These are phyloP conservation scores for Didymella glomerata DNA, from an alignment of 2,329 filamentous ascomycete species.

Conservation along the genomic window DNA sequence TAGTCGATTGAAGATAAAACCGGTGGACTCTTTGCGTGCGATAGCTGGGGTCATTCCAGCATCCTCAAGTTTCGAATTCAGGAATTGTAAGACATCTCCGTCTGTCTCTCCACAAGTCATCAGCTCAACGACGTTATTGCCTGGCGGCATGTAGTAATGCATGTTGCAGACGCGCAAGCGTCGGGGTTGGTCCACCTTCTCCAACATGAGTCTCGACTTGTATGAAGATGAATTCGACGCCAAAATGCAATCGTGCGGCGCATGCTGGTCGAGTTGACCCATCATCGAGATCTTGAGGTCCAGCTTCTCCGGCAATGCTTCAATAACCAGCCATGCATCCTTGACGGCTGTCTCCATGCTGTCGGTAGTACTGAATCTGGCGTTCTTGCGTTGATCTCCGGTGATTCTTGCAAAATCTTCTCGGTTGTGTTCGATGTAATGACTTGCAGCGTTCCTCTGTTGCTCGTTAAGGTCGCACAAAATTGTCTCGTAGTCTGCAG, in stretches of 20 bases:
- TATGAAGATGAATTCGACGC: slow-evolving; percentile 63
- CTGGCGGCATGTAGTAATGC: slow-evolving; percentile 61
- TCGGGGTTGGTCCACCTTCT: slow-evolving; percentile 49
- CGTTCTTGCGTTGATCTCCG: not conserved
- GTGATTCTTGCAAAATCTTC: slow-evolving; percentile 15
- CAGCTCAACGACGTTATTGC: slow-evolving; percentile 58
- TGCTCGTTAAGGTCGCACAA: slow-evolving; percentile 22
- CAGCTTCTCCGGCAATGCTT: slow-evolving; percentile 62
- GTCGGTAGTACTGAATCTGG: slow-evolving; percentile 6
- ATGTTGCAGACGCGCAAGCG: slow-evolving; percentile 53
- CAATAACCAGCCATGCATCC: slow-evolving; percentile 63
- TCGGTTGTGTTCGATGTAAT: slow-evolving; percentile 21
- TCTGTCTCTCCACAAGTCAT: slow-evolving; percentile 62
- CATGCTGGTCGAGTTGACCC: slow-evolving; percentile 55
- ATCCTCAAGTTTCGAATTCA: slow-evolving; percentile 51
- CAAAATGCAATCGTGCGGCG: slow-evolving; percentile 59
- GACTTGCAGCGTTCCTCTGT: slow-evolving; percentile 19
- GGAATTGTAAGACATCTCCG: slow-evolving; percentile 55
- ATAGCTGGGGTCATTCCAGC: slow-evolving; percentile 54
- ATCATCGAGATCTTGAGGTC: slow-evolving; percentile 60
- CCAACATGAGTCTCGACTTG: slow-evolving; percentile 60
- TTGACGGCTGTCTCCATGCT: slow-evolving; percentile 52
- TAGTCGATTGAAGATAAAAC: slow-evolving; percentile 64
- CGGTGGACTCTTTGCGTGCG: slow-evolving; percentile 60
- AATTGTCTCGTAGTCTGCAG: slow-evolving; percentile 20